Evolutionary conservation across 1,139 yeast genomes (phyloP), one percentile per base, ranked within the genome.

Genomic region (Nakaseomyces delphensis): DNA sequence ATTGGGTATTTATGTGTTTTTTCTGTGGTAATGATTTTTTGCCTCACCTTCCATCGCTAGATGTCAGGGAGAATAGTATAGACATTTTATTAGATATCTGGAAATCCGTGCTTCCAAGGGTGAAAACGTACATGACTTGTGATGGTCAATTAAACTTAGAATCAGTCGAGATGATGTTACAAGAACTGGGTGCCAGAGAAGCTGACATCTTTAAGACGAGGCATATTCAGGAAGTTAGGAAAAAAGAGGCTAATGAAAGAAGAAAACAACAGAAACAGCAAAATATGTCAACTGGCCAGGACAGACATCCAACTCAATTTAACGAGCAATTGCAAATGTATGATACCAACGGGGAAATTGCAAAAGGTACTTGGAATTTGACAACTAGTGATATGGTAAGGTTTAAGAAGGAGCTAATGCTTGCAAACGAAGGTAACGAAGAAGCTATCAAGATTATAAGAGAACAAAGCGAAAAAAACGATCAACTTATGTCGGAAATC

Each of bases 1-100:
- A 93, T 66, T 93, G 98, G 98, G 89, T 93, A 14, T 93, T 93
- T 54, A 83, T 93, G 89, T 91, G 97, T 73, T 93, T 93, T 68
- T 93, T 93, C 60, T 95, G 91, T 45, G 99, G 99, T 62, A 93
- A 93, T 60, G 99, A 93, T 76, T 93, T 93, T 71, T 70, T 93
- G 58, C 99, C 99, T 2, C 98, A 91, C 65, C 68, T 93, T 51
- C 98, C 99, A 5, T 80, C 94, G 42, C 71, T 93, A 48, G 96
- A 91, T 59, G 96, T 91, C 36, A 76, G 98, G 53, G 97, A 93
- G 62, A 85, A 86, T 57, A 91, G 96, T 53, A 84, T 91, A 56
- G 96, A 89, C 57, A 70, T 77, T 30, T 67, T 91, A 44, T 80
- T 86, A 7, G 74, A 73, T 35, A 77, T 91, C 40, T 91, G 98